These are phyloP conservation scores for Dendryphion nanum DNA, from an alignment of 2,329 filamentous ascomycete genomes.

Conservation along the genomic window DNA sequence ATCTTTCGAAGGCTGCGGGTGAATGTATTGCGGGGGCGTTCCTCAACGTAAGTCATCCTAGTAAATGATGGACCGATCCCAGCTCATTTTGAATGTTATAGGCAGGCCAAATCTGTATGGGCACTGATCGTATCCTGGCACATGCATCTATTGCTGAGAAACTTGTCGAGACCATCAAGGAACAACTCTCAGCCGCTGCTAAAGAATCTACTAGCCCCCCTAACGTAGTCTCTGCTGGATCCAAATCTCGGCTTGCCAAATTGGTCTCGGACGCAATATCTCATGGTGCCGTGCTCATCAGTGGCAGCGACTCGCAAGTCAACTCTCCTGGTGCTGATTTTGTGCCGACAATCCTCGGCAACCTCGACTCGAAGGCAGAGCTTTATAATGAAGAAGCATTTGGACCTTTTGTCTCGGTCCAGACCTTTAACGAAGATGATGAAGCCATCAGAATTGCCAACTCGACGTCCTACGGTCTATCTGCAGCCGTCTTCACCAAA, in stretches of 20 bases:
- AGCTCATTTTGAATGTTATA: no score
- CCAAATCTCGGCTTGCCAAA: constrained; percentile 2
- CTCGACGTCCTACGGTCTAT: constrained; percentile 11
- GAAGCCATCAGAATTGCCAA: constrained; percentile 14
- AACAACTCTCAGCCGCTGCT: constrained; percentile 9
- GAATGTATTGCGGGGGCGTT: neutral
- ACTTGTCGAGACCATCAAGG: constrained; percentile 20
- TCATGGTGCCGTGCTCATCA: constrained; percentile 8
- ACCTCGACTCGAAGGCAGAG: constrained; percentile 3
- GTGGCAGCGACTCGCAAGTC: neutral
- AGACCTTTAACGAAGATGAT: constrained; percentile 8
- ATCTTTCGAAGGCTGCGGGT: neutral
- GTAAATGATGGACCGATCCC: no score
- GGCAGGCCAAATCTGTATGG: constrained; percentile 58
- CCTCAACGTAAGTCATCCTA: neutral
- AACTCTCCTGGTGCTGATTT: constrained; percentile 6
- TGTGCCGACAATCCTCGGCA: constrained; percentile 11
- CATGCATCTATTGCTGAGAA: constrained; percentile 11
- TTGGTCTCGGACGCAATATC: constrained; percentile 1
- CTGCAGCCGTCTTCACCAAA: constrained; percentile 11
- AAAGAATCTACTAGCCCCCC: constrained; percentile 7
- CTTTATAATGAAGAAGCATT: constrained; percentile 15
- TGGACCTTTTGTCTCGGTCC: constrained; percentile 9
- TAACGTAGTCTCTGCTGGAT: constrained; percentile 7
- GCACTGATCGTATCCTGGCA: constrained; percentile 49